Conservation (phyloP, 2,329 filamentous ascomycete genomes). For the Phialophora chinensis region DNA sequence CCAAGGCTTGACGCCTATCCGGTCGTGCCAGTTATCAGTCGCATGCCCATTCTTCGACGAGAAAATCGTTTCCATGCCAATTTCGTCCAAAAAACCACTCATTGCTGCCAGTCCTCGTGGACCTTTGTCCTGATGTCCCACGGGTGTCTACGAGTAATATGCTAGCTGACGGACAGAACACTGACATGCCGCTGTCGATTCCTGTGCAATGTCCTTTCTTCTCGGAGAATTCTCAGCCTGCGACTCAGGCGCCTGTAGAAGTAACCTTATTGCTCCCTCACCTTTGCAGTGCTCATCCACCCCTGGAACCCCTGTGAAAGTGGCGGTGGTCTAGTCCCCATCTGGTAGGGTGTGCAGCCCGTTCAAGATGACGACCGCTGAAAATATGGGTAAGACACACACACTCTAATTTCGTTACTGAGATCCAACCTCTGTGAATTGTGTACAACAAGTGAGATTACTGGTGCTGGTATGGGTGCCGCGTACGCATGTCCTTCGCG, state of each 20-base stretch:
- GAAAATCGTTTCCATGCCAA: constrained; percentile 13
- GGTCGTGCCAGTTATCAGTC: constrained; percentile 3
- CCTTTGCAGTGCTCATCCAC: not conserved
- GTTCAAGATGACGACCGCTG: not conserved
- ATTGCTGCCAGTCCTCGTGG: not conserved
- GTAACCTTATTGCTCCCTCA: too few relatives aligned
- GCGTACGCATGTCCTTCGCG: not conserved
- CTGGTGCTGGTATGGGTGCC: not conserved
- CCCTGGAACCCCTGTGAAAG: constrained; percentile 10
- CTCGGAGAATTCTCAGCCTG: constrained; percentile 15
- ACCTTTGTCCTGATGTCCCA: not conserved
- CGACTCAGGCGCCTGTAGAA: not conserved
- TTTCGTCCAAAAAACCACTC: constrained; percentile 11
- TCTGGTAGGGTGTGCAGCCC: constrained; percentile 1
- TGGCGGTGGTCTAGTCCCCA: constrained; percentile 21
- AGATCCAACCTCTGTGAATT: constrained; percentile 1
- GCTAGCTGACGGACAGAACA: not conserved
- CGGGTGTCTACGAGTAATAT: not conserved
- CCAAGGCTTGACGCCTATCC: not conserved
- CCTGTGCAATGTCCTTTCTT: constrained; percentile 1
- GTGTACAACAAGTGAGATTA: not conserved
- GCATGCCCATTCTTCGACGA: constrained; percentile 1
- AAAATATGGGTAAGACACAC: not conserved
- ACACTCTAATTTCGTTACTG: constrained; percentile 9
- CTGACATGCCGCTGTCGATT: not conserved